Percentiles rank a stretch among this genome's conserved stretches.
phyloP scores from a whole-genome alignment of 768 basidiomycete genomes.

The Collybiopsis confluens region DNA sequence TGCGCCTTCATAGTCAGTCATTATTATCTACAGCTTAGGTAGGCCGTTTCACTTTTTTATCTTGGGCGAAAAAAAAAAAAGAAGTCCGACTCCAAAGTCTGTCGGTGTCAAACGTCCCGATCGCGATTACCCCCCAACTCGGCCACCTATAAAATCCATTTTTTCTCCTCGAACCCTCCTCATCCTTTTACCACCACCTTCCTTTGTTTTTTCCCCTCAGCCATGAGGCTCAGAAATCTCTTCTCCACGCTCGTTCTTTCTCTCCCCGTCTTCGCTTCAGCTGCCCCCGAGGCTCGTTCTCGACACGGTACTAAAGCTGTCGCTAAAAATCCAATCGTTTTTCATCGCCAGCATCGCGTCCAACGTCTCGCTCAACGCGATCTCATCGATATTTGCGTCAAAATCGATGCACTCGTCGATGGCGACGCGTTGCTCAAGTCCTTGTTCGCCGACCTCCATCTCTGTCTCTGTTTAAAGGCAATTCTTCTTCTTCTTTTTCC shows the following conservation, averaged over 20 bases:
- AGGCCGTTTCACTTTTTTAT: too few species aligned
- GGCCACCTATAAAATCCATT: too few species aligned
- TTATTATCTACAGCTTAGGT: too few species aligned
- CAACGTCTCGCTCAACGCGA: background rate
- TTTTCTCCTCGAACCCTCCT: background rate
- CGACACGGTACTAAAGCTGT: background rate
- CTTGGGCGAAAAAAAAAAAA: too few species aligned
- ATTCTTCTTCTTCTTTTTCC: background rate
- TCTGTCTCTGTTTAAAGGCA: conserved; percentile 7
- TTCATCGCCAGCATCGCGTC: conserved; percentile 2
- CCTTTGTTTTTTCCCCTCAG: background rate
- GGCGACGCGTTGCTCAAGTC: background rate
- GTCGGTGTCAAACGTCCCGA: too few species aligned
- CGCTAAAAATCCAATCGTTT: background rate
- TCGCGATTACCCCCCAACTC: too few species aligned
- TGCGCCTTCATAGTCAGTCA: too few species aligned
- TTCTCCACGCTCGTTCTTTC: conserved; percentile 7
- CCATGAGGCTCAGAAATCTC: conserved; percentile 4
- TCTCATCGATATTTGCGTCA: conserved; percentile 4
- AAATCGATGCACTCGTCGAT: background rate
- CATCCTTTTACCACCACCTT: background rate
- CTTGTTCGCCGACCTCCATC: background rate
- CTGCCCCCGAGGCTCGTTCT: background rate
- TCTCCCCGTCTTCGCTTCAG: background rate
- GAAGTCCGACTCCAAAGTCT: too few species aligned